Evolutionary conservation across 1,139 yeast genomes (phyloP).

Genomic region (Chernovozyma aurita): DNA sequence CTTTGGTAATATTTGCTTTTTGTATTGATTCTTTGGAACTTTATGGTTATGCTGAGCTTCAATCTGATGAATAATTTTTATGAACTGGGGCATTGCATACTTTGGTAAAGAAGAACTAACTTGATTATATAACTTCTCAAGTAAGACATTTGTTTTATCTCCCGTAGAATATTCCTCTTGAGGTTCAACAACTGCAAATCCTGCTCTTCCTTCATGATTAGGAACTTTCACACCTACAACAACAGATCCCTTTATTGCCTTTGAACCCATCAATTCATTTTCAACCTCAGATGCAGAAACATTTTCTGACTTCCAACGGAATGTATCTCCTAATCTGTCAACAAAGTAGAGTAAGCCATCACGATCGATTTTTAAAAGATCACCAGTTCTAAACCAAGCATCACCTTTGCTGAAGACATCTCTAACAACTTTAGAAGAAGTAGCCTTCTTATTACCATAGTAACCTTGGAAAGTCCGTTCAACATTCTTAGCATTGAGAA

Average conservation of each 20-base stretch:
- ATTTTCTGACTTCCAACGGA: constrained; percentile 96
- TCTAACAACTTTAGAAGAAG: constrained; percentile 65
- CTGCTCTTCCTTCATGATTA: constrained; percentile 92
- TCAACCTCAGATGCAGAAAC: constrained; percentile 94
- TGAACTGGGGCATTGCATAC: constrained; percentile 83
- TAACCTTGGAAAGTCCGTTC: constrained; percentile 88
- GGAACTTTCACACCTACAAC: constrained; percentile 90
- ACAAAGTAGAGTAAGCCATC: constrained; percentile 77
- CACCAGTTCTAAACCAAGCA: constrained; percentile 90
- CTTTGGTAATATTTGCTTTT: constrained; percentile 72
- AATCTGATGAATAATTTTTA: constrained; percentile 62
- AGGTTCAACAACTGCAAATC: constrained; percentile 74
- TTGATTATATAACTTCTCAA: constrained; percentile 28
- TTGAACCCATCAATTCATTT: constrained; percentile 57
- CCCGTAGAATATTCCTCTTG: constrained; percentile 26
- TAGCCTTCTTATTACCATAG: constrained; percentile 74
- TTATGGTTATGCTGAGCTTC: constrained; percentile 80
- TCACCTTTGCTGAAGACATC: constrained; percentile 84
- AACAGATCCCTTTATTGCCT: constrained; percentile 59
- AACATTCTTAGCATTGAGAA: constrained; percentile 58
- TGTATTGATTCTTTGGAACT: constrained; percentile 72
- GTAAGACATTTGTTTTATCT: constrained; percentile 23
- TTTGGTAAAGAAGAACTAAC: constrained; percentile 59
- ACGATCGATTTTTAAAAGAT: constrained; percentile 65
- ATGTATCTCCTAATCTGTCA: constrained; percentile 93